phyloP scores from a whole-genome alignment of 805 yeast genomes.

The Yarrowia osloensis region DNA sequence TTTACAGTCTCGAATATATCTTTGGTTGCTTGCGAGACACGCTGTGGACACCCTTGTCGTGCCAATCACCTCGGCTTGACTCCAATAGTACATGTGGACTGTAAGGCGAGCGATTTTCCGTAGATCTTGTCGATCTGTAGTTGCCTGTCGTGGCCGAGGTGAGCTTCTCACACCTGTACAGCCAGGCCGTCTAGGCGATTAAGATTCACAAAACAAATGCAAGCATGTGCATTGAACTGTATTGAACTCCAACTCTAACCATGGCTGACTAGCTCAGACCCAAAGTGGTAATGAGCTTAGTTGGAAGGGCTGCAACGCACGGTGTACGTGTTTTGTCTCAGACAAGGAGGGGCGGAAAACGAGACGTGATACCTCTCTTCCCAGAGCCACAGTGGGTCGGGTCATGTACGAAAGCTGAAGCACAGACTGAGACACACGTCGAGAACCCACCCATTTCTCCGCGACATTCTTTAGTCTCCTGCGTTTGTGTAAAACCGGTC shows the following conservation, averaged over 20 bases:
- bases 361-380: background rate
- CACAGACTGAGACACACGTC: background rate
- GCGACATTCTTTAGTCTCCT: background rate
- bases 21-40: background rate
- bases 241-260: background rate
- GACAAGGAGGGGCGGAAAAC: background rate
- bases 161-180: background rate
- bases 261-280: conserved; percentile 23
- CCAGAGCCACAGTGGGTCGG: background rate
- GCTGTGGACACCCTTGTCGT: background rate
- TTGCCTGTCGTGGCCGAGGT: conserved; percentile 14
- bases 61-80: background rate
- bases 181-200: background rate
- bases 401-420: background rate
- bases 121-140: background rate
- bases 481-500: background rate
- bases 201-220: background rate
- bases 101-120: background rate
- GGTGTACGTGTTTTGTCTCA: conserved; percentile 19
- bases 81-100: background rate
- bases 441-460: background rate
- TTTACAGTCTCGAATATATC: too few species aligned
- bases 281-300: conserved; percentile 11
- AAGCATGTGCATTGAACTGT: conserved; percentile 1
- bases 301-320: background rate